Percentiles rank a stretch among this genome's conserved stretches.
Evolutionary conservation across 352 stramenopile species (phyloP).

Genomic region (Phytophthora ramorum): DNA sequence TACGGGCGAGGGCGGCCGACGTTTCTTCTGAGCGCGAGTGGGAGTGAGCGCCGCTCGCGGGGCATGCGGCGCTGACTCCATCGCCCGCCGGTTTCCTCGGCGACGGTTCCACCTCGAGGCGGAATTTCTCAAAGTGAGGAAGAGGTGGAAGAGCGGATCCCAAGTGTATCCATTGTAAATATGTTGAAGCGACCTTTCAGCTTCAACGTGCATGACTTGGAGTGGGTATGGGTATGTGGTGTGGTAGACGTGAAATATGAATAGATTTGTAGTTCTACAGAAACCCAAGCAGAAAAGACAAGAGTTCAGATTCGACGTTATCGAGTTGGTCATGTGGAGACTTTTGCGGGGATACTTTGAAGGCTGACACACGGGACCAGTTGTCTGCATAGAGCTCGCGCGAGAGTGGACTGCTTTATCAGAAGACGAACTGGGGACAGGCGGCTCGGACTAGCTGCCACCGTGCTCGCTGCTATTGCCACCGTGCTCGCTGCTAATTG

Average conservation of each 20-base stretch:
- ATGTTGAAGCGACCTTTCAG: slow-evolving; percentile 3
- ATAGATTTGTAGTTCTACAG: slow-evolving; percentile 8
- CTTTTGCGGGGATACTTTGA: neutral
- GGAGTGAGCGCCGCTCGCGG: slow-evolving; percentile 7
- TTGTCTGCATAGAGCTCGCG: slow-evolving; percentile 25
- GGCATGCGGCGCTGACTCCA: slow-evolving; percentile 6
- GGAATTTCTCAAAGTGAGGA: slow-evolving; percentile 15
- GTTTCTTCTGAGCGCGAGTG: slow-evolving; percentile 25
- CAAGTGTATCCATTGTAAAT: slow-evolving; percentile 6
- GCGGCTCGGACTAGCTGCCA: no score
- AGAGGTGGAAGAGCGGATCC: slow-evolving; percentile 4
- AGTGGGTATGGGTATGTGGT: neutral
- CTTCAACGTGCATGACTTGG: slow-evolving; percentile 18
- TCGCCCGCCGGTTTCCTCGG: slow-evolving; percentile 22
- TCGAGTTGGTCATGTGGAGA: neutral
- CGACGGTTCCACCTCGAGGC: slow-evolving; percentile 25
- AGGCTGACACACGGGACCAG: no score
- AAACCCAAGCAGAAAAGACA: slow-evolving; percentile 16
- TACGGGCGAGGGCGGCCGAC: neutral
- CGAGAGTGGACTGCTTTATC: neutral
- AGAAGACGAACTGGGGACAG: neutral
- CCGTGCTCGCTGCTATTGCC: no score
- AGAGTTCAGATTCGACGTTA: slow-evolving; percentile 19
- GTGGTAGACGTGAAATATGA: neutral
- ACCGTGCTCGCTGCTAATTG: no score